Evolutionary conservation across 805 yeast genomes (phyloP), one percentile per base, ranked within the genome.

Genomic region (Candida broadrunensis): DNA sequence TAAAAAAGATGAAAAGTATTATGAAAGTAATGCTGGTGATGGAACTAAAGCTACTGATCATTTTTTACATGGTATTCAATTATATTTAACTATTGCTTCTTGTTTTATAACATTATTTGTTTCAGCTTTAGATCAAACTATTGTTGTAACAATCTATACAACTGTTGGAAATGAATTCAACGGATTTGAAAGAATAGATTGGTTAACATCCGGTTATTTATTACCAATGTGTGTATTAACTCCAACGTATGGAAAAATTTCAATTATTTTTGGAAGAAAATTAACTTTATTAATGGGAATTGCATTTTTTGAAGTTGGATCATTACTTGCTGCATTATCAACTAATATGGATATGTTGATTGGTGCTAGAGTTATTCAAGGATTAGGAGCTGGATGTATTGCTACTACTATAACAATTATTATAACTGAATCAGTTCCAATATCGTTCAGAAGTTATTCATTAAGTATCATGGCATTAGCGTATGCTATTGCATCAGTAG

Each of bases 321-420:
- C 87, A 0, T 62, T 82, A 39, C 60, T 83, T 5, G 63, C 76
- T 42, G 90, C 85, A 1, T 47, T 77, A 3, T 60, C 88, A 1
- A 56, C 51, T 15, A 65, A 69, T 25, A 81, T 85, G 80, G 64
- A 72, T 39, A 75, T 77, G 71, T 58, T 85, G 35, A 81, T 85
- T 44, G 88, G 81, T 3, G 90, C 88, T 1, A 71, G 95, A 50
- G 82, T 78, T 7, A 62, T 85, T 15, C 80, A 80, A 38, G 93
- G 93, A 37, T 54, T 80, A 26, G 91, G 90, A 13, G 88, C 81
- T 9, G 83, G 86, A 26, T 85, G 85, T 19, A 72, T 83, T 35
- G 80, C 77, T 48, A 67, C 81, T 1, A 61, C 80, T 57, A 75
- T 73, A 4, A 69, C 75, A 44, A 76, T 83, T 23, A 75, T 84